phyloP scores from a whole-genome alignment of 768 basidiomycete species.

The Collybia sordida region DNA sequence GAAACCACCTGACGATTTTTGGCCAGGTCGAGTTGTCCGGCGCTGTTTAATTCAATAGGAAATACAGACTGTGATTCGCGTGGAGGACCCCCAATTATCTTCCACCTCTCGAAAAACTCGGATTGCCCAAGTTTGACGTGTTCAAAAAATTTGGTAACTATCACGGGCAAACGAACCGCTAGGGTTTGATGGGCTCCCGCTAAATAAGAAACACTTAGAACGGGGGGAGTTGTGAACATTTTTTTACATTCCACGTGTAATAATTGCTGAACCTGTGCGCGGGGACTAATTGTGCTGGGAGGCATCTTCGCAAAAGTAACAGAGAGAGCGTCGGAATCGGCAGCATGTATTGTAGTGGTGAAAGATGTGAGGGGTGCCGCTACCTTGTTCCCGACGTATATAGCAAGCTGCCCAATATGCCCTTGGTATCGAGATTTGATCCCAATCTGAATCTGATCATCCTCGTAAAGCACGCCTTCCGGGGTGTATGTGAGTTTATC shows the following conservation, averaged over 20 bases:
- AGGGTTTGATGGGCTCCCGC: conserved; percentile 90
- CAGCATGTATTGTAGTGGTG: conserved; percentile 75
- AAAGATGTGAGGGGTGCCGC: conserved; percentile 88
- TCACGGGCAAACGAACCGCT: conserved; percentile 81
- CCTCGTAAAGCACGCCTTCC: conserved; percentile 95
- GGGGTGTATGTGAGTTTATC: conserved; percentile 74
- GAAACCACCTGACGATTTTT: conserved; percentile 75
- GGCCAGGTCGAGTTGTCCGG: conserved; percentile 72
- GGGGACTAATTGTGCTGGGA: conserved; percentile 73
- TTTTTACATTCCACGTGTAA: conserved; percentile 95
- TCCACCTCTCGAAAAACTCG: conserved; percentile 99
- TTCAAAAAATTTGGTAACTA: conserved; percentile 90
- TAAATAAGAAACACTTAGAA: conserved; percentile 86
- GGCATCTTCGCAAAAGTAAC: conserved; percentile 91
- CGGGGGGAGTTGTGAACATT: conserved; percentile 72
- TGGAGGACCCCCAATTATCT: conserved; percentile 92
- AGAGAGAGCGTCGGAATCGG: conserved; percentile 73
- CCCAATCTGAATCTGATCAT: conserved; percentile 92
- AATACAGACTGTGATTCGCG: conserved; percentile 90
- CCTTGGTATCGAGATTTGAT: conserved; percentile 96
- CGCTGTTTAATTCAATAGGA: conserved; percentile 65
- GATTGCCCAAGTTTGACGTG: conserved; percentile 79
- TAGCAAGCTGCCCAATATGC: conserved; percentile 88
- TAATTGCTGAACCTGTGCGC: conserved; percentile 90
- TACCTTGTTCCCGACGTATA: conserved; percentile 97